Conservation (phyloP, 257 asterid species). For the Cinchona pubescens region DNA sequence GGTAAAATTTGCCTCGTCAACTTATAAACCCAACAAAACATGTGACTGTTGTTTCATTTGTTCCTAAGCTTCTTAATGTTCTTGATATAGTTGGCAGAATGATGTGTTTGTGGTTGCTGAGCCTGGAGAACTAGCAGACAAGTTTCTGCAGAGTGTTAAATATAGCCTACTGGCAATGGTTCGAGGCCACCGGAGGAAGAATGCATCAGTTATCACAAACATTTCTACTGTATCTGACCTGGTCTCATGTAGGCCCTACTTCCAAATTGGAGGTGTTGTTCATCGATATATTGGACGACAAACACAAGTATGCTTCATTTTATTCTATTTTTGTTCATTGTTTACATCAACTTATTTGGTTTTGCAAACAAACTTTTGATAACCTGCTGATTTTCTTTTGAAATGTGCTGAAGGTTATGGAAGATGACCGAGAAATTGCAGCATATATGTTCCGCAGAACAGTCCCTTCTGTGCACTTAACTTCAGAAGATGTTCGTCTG, state of each 20-base stretch:
- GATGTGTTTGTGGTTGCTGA: slow-evolving; percentile 99
- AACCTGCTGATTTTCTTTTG: slow-evolving; percentile 11
- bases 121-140: slow-evolving; percentile 94
- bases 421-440: slow-evolving; percentile 93
- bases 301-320: slow-evolving; percentile 62
- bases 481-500: slow-evolving; percentile 85
- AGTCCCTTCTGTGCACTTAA: slow-evolving; percentile 81
- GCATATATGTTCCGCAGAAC: slow-evolving; percentile 99
- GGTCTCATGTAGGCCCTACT: slow-evolving; percentile 79
- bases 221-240: slow-evolving; percentile 80
- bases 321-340: slow-evolving; percentile 2
- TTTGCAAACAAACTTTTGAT: slow-evolving; percentile 18
- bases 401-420: slow-evolving; percentile 74
- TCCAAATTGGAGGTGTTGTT: slow-evolving; percentile 95
- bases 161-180: slow-evolving; percentile 71
- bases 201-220: slow-evolving; percentile 58
- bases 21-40: slow-evolving; percentile 3
- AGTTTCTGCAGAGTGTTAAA: slow-evolving; percentile 83
- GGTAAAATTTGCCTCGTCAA: slow-evolving; percentile 36
- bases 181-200: slow-evolving; percentile 75
- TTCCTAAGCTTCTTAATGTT: slow-evolving; percentile 24
- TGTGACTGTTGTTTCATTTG: neutral
- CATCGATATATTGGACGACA: slow-evolving; percentile 98
- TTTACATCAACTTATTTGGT: slow-evolving; percentile 7
- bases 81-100: slow-evolving; percentile 78